phyloP scores from a whole-genome alignment of 768 basidiomycete species.

The Gelatoporia subvermispora region DNA sequence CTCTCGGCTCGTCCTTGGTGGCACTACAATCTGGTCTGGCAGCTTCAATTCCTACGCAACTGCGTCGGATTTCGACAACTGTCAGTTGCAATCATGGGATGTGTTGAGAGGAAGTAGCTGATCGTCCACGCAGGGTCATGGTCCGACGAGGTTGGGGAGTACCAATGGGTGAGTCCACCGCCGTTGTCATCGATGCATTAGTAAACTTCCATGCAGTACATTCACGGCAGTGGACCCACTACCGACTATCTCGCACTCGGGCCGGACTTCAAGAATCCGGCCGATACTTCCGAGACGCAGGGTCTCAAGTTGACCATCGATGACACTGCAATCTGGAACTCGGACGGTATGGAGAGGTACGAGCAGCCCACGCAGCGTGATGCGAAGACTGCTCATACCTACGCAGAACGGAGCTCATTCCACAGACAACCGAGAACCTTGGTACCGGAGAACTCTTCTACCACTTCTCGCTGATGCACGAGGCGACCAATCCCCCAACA shows the following conservation, averaged over 20 bases:
- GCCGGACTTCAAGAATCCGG: conserved; percentile 55
- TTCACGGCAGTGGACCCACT: conserved; percentile 50
- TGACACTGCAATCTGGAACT: conserved; percentile 50
- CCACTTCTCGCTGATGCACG: conserved; percentile 53
- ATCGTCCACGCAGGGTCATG: conserved; percentile 38
- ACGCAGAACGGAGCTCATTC: conserved; percentile 26
- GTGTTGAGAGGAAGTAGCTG: not conserved
- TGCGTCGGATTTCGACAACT: conserved; percentile 47
- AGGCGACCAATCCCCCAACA: conserved; percentile 46
- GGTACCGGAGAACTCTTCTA: conserved; percentile 56
- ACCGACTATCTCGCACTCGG: conserved; percentile 48
- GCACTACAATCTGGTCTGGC: conserved; percentile 51
- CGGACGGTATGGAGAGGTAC: conserved; percentile 33
- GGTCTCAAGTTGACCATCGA: conserved; percentile 55
- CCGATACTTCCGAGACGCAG: conserved; percentile 42
- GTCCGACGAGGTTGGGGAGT: conserved; percentile 48
- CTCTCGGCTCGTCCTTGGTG: conserved; percentile 33
- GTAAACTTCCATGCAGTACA: conserved; percentile 27
- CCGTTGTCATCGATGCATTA: not conserved
- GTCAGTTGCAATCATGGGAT: conserved; percentile 25
- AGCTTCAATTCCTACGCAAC: conserved; percentile 43
- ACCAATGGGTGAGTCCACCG: conserved; percentile 45
- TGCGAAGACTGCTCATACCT: not conserved
- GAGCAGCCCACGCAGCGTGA: conserved; percentile 10
- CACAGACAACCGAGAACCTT: conserved; percentile 46